These are phyloP conservation scores for Suillus weaverae DNA, from an alignment of 768 basidiomycete species.

Conservation along the genomic window DNA sequence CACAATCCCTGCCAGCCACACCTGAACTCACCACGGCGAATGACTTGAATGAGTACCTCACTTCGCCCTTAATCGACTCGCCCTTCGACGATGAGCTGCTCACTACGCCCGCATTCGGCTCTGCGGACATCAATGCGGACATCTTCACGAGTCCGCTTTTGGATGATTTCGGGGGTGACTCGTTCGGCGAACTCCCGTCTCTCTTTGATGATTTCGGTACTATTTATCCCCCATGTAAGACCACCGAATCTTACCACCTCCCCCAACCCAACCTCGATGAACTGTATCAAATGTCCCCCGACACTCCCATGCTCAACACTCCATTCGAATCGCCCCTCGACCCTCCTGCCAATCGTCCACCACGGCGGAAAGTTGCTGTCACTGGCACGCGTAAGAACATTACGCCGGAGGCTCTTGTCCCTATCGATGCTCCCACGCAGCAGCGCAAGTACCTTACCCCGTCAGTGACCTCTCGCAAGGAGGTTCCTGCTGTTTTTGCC, in stretches of 20 bases:
- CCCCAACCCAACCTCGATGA: conserved; percentile 32
- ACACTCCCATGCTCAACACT: conserved; percentile 48
- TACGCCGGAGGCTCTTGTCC: conserved; percentile 62
- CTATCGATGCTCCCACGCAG: conserved; percentile 80
- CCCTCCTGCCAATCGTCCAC: conserved; percentile 20
- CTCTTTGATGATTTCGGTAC: conserved; percentile 30
- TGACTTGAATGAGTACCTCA: conserved; percentile 44
- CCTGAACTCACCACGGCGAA: conserved; percentile 39
- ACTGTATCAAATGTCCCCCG: conserved; percentile 52
- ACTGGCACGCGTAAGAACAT: conserved; percentile 76
- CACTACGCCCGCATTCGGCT: conserved; percentile 42
- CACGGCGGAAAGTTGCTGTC: conserved; percentile 38
- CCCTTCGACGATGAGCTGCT: conserved; percentile 47
- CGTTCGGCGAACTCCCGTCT: conserved; percentile 32
- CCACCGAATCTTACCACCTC: conserved; percentile 10
- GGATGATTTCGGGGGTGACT: conserved; percentile 35
- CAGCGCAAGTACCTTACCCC: conserved; percentile 69
- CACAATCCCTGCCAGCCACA: conserved; percentile 29
- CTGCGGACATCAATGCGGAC: conserved; percentile 35
- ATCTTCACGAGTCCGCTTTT: conserved; percentile 45
- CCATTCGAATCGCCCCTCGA: conserved; percentile 31
- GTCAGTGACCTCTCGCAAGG: conserved; percentile 77
- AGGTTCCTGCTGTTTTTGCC: conserved; percentile 69
- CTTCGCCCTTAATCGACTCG: conserved; percentile 48
- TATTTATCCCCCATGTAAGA: conserved; percentile 19